These are phyloP conservation scores for Sclerotinia glacialis DNA, from an alignment of 2,329 filamentous ascomycete species.

Conservation along the genomic window DNA sequence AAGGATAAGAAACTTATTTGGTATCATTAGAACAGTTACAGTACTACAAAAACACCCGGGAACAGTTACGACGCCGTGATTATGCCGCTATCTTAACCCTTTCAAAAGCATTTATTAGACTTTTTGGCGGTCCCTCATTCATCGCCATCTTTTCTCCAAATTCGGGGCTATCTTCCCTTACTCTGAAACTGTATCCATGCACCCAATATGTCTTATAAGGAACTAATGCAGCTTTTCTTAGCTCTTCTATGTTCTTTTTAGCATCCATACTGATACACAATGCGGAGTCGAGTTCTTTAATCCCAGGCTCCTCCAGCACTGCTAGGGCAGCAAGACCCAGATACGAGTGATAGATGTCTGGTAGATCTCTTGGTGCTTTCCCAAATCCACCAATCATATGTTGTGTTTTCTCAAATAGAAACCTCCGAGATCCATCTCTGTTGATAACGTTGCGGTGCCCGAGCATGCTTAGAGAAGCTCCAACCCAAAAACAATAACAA, in stretches of 20 bases:
- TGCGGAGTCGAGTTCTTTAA: constrained; percentile 70
- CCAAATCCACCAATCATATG: constrained; percentile 80
- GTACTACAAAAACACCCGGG: constrained; percentile 3
- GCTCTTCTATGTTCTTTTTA: constrained; percentile 47
- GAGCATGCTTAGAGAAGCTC: constrained; percentile 62
- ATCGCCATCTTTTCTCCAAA: constrained; percentile 29
- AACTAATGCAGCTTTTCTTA: constrained; percentile 28
- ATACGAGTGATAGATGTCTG: constrained; percentile 84
- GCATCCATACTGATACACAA: constrained; percentile 70
- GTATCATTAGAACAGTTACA: constrained; percentile 16
- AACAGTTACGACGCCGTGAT: neutral
- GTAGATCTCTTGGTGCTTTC: constrained; percentile 65
- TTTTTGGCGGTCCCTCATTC: constrained; percentile 25
- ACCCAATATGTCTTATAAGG: constrained; percentile 30
- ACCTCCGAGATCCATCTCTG: constrained; percentile 61
- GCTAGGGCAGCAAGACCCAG: constrained; percentile 79
- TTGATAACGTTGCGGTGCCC: constrained; percentile 57
- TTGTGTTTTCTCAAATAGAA: constrained; percentile 81
- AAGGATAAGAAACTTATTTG: constrained; percentile 7
- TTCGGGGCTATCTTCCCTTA: constrained; percentile 33
- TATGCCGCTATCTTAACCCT: constrained; percentile 12
- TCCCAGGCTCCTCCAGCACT: constrained; percentile 64
- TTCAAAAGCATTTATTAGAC: constrained; percentile 22
- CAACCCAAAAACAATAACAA: constrained; percentile 93
- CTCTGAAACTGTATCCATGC: constrained; percentile 34